Conservation (phyloP, 805 yeast species). For the Pichia occidentalis region DNA sequence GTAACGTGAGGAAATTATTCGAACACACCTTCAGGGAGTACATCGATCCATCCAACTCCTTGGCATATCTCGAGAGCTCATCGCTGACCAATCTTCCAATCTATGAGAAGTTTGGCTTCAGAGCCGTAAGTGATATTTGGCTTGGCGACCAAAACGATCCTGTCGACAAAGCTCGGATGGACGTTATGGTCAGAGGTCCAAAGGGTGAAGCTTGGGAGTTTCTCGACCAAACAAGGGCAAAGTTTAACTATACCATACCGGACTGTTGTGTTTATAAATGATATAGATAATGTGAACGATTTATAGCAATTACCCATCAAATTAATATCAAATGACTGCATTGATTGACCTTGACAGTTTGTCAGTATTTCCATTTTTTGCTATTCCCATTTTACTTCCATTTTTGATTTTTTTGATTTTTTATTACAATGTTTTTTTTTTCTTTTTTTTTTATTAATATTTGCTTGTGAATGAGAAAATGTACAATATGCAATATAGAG, state of each 20-base stretch:
- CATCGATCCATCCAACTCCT: constrained; percentile 35
- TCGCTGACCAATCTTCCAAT: constrained; percentile 43
- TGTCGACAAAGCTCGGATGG: constrained; percentile 32
- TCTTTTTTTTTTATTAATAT: no score
- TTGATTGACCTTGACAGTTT: no score
- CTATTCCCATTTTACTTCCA: no score
- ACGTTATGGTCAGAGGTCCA: constrained; percentile 34
- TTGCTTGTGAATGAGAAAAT: no score
- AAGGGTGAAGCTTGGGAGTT: constrained; percentile 27
- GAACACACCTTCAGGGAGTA: constrained; percentile 41
- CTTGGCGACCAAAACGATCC: constrained; percentile 30
- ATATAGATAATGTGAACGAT: no score
- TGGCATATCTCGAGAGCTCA: constrained; percentile 47
- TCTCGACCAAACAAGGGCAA: constrained; percentile 22
- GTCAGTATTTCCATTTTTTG: no score
- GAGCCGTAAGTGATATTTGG: constrained; percentile 42
- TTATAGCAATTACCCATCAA: no score
- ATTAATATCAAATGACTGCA: no score
- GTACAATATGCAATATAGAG: no score
- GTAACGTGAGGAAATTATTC: constrained; percentile 45
- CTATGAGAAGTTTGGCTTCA: constrained; percentile 45
- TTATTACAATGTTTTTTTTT: no score
- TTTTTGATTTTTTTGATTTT: no score
- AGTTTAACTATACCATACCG: constrained; percentile 23
- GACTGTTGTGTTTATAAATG: constrained; percentile 13